A percentile compares a stretch with the other conserved stretches of the same genome.
These are phyloP conservation scores for Chrysoporthe deuterocubensis DNA, from an alignment of 2,329 filamentous ascomycete genomes.

Conservation along the genomic window DNA sequence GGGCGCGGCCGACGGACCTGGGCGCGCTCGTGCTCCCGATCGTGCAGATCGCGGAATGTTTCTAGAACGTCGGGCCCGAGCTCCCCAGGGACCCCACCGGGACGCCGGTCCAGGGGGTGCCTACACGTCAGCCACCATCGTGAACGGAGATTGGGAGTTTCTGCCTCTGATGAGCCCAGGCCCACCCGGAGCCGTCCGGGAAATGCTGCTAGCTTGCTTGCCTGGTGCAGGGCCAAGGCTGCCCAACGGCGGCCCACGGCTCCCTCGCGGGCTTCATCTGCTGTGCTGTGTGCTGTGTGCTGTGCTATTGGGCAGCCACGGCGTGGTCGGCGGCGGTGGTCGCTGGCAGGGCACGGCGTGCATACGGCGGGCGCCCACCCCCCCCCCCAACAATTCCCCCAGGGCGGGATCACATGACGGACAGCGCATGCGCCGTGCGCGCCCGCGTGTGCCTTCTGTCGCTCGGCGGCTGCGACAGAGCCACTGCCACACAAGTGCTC, in stretches of 20 bases:
- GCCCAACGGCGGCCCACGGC: background rate
- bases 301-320: background rate
- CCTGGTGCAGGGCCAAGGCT: background rate
- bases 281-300: too few relatives aligned
- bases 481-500: background rate
- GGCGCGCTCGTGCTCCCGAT: background rate
- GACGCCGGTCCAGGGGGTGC: too few relatives aligned
- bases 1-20: background rate
- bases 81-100: background rate
- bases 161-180: background rate
- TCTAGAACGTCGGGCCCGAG: slow-evolving; percentile 20
- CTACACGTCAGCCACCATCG: background rate
- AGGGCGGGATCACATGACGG: slow-evolving; percentile 1
- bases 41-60: slow-evolving; percentile 2
- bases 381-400: too few relatives aligned
- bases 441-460: background rate
- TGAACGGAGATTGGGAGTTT: slow-evolving; percentile 18
- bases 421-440: background rate
- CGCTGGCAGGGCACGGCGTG: background rate
- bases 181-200: slow-evolving; percentile 3
- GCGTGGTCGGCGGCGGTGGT: background rate
- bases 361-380: too few relatives aligned
- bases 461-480: background rate
- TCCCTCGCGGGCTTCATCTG: background rate
- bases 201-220: background rate